Evolutionary conservation across 768 basidiomycete genomes (phyloP).

Genomic region (Tylopilus subfusipes): DNA sequence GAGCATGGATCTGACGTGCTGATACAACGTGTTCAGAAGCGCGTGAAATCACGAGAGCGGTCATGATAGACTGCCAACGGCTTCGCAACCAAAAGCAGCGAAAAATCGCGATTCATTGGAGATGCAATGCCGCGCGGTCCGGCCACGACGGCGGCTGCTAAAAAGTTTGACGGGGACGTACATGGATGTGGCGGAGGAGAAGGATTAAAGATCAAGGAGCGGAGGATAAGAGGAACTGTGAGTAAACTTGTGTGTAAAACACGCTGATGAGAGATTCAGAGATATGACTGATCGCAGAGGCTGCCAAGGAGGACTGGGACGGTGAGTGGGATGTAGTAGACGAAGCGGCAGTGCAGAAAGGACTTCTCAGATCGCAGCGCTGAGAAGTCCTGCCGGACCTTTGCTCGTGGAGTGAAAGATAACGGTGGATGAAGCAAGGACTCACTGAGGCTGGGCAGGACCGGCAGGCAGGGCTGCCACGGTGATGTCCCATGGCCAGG

Average conservation of each 20-base stretch:
- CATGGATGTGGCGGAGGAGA: constrained; percentile 5
- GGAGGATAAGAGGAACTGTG: constrained; percentile 16
- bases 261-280: constrained; percentile 2
- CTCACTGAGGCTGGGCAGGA: constrained; percentile 3
- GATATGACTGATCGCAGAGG: constrained; percentile 23
- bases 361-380: constrained; percentile 22
- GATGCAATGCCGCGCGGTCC: constrained; percentile 12
- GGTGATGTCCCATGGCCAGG: constrained; percentile 25
- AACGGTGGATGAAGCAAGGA: constrained; percentile 14
- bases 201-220: constrained; percentile 1
- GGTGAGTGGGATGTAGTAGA: constrained; percentile 18
- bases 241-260: constrained; percentile 18
- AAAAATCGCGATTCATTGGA: constrained; percentile 22
- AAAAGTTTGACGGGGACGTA: constrained; percentile 10
- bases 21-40: constrained; percentile 36
- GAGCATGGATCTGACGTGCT: constrained; percentile 34
- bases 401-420: constrained; percentile 22
- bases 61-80: constrained; percentile 32
- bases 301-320: constrained; percentile 13
- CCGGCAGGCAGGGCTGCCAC: constrained; percentile 17
- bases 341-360: constrained; percentile 19
- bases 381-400: constrained; percentile 26
- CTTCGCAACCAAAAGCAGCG: constrained; percentile 23
- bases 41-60: constrained; percentile 34
- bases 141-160: constrained; percentile 15